Conservation (phyloP, 495 filamentous ascomycete species). For the Penicillium soppii region DNA sequence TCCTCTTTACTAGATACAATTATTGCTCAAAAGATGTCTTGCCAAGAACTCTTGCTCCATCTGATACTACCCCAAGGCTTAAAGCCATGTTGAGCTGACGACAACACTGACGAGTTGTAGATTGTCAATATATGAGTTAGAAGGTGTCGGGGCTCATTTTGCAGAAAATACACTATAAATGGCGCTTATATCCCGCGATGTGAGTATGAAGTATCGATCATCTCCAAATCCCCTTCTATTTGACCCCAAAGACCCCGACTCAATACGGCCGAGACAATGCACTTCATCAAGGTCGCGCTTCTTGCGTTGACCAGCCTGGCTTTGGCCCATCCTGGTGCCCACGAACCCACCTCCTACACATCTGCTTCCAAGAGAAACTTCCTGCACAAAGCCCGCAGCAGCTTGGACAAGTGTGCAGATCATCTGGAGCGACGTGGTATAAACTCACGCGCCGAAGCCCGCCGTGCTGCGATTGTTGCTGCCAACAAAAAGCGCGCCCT, state of each 20-base stretch:
- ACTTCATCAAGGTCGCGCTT: slow-evolving; percentile 13
- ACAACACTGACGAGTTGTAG: slow-evolving; percentile 3
- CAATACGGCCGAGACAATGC: background rate
- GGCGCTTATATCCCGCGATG: too few species aligned
- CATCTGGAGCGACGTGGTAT: slow-evolving; percentile 20
- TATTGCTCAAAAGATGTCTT: too few species aligned
- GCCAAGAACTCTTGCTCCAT: background rate
- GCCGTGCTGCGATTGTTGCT: slow-evolving; percentile 18
- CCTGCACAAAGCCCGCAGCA: slow-evolving; percentile 18
- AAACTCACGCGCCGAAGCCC: slow-evolving; percentile 20
- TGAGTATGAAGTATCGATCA: background rate
- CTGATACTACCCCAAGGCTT: background rate
- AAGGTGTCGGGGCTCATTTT: background rate
- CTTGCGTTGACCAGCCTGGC: slow-evolving; percentile 19
- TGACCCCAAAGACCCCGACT: background rate
- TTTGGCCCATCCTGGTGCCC: slow-evolving; percentile 22
- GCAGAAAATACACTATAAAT: background rate
- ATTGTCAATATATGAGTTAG: background rate
- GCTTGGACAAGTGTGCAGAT: slow-evolving; percentile 15
- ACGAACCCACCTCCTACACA: slow-evolving; percentile 17
- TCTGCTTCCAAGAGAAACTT: slow-evolving; percentile 16
- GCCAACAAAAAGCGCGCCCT: slow-evolving; percentile 15
- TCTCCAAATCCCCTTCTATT: background rate
- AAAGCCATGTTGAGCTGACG: slow-evolving; percentile 2
- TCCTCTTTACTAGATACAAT: background rate